Evolutionary conservation across 768 basidiomycete species (phyloP).

Genomic region (Multifurca ochricompacta): DNA sequence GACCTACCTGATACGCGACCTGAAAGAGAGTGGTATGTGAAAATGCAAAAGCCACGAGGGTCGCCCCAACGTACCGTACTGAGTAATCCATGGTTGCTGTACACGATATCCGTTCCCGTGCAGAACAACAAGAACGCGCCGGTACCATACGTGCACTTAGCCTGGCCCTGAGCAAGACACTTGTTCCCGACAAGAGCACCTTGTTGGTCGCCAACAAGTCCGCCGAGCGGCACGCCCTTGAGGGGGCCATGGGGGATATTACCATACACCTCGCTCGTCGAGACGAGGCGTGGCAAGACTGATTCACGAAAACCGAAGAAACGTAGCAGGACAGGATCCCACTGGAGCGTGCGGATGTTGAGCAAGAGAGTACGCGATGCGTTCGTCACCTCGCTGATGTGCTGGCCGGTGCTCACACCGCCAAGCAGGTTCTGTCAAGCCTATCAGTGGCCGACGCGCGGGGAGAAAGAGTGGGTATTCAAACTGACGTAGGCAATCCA

Average conservation of each 20-base stretch:
- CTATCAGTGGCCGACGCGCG: neutral
- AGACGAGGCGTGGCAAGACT: conserved; percentile 80
- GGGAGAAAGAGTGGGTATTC: neutral
- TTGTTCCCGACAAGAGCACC: conserved; percentile 96
- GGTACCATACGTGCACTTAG: conserved; percentile 97
- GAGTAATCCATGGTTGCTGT: conserved; percentile 79
- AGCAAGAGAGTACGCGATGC: conserved; percentile 93
- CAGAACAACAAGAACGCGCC: conserved; percentile 95
- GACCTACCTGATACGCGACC: conserved; percentile 88
- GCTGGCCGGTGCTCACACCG: conserved; percentile 57
- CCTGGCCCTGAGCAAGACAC: conserved; percentile 83
- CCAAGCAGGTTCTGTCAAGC: conserved; percentile 69
- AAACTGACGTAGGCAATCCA: conserved; percentile 80
- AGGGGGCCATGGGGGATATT: conserved; percentile 58
- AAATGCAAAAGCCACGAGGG: neutral
- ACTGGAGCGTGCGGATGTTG: conserved; percentile 71
- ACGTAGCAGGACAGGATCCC: conserved; percentile 74
- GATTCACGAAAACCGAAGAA: conserved; percentile 80
- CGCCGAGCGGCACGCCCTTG: conserved; percentile 76
- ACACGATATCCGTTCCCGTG: conserved; percentile 81
- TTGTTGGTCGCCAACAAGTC: conserved; percentile 97
- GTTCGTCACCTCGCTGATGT: conserved; percentile 91
- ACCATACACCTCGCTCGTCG: conserved; percentile 90
- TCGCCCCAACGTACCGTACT: conserved; percentile 54
- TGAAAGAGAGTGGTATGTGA: conserved; percentile 28